Conservation (phyloP, 1,139 yeast genomes). For the Dujonia santamariae region DNA sequence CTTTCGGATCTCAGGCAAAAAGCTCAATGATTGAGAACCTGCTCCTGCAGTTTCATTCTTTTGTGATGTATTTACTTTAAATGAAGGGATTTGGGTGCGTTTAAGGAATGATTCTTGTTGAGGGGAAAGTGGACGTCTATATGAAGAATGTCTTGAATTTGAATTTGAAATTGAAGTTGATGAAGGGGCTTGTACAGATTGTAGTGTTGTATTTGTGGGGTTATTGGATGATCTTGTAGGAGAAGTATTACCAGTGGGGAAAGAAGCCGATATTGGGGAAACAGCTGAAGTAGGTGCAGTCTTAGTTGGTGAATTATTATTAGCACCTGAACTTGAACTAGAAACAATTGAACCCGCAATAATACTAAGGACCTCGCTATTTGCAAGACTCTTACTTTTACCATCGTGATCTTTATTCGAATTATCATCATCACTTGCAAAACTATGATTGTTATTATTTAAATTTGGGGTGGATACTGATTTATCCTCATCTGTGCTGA, state of each 20-base stretch:
- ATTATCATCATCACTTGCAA: background rate
- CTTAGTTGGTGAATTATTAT: constrained; percentile 7
- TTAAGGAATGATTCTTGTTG: constrained; percentile 28
- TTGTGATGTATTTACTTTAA: too few species aligned
- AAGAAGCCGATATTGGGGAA: constrained; percentile 1
- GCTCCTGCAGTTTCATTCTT: too few species aligned
- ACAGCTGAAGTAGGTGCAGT: constrained; percentile 1
- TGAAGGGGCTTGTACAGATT: background rate
- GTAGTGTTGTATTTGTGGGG: too few species aligned
- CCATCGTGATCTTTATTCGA: background rate
- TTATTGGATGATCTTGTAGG: too few species aligned
- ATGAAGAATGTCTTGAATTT: background rate
- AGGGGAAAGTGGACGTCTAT: constrained; percentile 25
- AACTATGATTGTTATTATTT: background rate
- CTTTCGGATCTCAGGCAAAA: too few species aligned
- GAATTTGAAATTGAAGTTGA: background rate
- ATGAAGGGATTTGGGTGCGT: constrained; percentile 29
- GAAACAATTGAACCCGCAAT: background rate
- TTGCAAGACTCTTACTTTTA: background rate
- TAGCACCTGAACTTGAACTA: too few species aligned
- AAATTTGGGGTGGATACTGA: constrained; percentile 14
- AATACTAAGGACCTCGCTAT: background rate
- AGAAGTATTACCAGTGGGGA: background rate
- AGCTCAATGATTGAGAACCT: too few species aligned
- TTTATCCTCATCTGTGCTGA: constrained; percentile 17